Conservation (phyloP, 768 basidiomycete species). For the Tulasnella sp. region DNA sequence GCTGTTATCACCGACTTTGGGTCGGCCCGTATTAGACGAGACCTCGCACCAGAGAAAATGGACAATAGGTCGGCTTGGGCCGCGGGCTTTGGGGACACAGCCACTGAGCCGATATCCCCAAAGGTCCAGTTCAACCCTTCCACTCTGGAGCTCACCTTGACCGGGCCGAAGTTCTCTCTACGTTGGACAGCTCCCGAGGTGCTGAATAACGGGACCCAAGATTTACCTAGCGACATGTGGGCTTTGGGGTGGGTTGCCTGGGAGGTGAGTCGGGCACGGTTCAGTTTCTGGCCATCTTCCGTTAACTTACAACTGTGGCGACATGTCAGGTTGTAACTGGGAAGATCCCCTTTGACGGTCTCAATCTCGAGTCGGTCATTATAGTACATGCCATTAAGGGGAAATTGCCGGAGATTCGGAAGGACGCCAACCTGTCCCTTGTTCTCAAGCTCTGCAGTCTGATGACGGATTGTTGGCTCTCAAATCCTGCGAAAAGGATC, state of each 20-base stretch:
- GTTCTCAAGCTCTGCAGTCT: no score
- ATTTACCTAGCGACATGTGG: not conserved
- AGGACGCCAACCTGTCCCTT: no score
- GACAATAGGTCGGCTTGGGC: not conserved
- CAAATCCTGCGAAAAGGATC: no score
- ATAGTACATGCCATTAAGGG: no score
- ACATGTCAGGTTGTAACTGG: no score
- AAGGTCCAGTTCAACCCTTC: not conserved
- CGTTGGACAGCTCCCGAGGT: not conserved
- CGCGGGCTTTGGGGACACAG: not conserved
- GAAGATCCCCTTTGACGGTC: no score
- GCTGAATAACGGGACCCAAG: not conserved
- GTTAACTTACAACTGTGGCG: no score
- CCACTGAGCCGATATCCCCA: not conserved
- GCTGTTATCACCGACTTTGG: not conserved
- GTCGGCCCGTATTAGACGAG: not conserved
- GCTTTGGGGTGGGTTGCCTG: not conserved
- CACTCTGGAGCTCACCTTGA: not conserved
- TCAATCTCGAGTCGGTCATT: no score
- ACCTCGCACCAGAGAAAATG: not conserved
- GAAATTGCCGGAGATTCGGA: no score
- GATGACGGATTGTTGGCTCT: no score
- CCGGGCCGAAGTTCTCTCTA: not conserved
- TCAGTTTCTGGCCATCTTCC: no score
- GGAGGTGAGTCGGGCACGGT: not conserved